A percentile compares a stretch with the other conserved stretches of the same genome.
These are phyloP conservation scores for Phoenix roebelenii DNA, from an alignment of 176 grass and related monocot genomes.

Conservation along the genomic window DNA sequence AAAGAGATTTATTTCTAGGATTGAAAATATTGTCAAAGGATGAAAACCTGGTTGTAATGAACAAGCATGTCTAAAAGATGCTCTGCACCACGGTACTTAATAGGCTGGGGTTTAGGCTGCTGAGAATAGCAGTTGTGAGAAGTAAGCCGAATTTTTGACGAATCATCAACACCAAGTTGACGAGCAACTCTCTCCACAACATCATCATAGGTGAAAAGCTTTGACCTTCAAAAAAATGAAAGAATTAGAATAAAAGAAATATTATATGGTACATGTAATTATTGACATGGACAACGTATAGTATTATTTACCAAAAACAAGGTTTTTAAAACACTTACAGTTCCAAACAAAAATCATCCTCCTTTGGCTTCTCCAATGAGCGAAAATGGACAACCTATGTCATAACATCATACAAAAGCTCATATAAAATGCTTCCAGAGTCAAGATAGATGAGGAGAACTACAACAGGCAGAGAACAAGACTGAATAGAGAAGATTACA, in stretches of 20 bases:
- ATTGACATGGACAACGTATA: no score
- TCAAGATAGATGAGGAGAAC: neutral
- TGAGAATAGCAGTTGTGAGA: conserved; percentile 39
- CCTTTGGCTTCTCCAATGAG: conserved; percentile 57
- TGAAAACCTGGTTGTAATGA: conserved; percentile 49
- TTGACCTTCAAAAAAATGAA: conserved; percentile 44
- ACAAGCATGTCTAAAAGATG: conserved; percentile 54
- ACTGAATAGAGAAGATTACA: no score
- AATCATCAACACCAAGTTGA: conserved; percentile 51
- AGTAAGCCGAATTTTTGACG: conserved; percentile 80
- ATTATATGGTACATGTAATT: no score
- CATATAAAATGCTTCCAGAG: neutral
- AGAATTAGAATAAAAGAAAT: neutral
- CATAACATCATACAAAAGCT: neutral
- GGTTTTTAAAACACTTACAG: conserved; percentile 35
- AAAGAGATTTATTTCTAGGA: neutral
- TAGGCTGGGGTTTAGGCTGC: conserved; percentile 57
- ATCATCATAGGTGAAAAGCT: conserved; percentile 69
- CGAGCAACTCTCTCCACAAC: conserved; percentile 63
- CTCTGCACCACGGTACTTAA: conserved; percentile 55
- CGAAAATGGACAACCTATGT: conserved; percentile 56
- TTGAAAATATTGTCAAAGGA: neutral
- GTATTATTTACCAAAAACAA: no score
- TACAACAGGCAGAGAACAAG: no score
- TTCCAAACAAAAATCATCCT: conserved; percentile 53